phyloP scores from a whole-genome alignment of 805 yeast species.

The baker's yeast (Saccharomyces cerevisiae) region DNA sequence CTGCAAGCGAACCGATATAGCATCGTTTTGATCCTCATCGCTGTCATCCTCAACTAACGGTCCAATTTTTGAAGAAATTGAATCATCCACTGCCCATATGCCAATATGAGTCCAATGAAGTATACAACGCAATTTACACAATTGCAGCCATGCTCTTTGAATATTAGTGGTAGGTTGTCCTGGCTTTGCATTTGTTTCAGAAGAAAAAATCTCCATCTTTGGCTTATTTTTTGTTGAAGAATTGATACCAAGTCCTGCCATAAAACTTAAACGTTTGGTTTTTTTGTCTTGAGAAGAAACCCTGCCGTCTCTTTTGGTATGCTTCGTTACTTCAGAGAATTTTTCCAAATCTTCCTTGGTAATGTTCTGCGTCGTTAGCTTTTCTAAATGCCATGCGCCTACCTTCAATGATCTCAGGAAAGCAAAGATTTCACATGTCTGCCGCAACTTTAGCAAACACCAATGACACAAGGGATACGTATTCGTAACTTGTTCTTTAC shows the following conservation, averaged over 20 bases:
- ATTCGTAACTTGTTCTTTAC: slow-evolving; percentile 21
- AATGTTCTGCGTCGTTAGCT: slow-evolving; percentile 23
- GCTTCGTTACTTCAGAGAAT: slow-evolving; percentile 10
- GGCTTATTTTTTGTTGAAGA: slow-evolving; percentile 9
- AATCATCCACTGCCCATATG: slow-evolving; percentile 50
- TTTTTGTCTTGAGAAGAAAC: slow-evolving; percentile 6
- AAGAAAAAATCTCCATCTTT: slow-evolving; percentile 9
- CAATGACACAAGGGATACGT: slow-evolving; percentile 70
- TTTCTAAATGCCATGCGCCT: slow-evolving; percentile 52
- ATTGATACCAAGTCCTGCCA: slow-evolving; percentile 17
- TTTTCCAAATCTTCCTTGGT: slow-evolving; percentile 11
- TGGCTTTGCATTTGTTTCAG: slow-evolving; percentile 10
- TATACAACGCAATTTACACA: slow-evolving; percentile 56
- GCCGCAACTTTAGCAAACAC: slow-evolving; percentile 72
- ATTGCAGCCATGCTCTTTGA: slow-evolving; percentile 55
- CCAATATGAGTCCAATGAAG: slow-evolving; percentile 83
- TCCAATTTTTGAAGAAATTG: slow-evolving; percentile 19
- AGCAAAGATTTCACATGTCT: slow-evolving; percentile 75
- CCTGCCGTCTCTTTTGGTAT: slow-evolving; percentile 11
- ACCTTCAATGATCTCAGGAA: slow-evolving; percentile 57
- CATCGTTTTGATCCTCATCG: slow-evolving; percentile 1
- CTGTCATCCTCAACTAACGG: slow-evolving; percentile 14
- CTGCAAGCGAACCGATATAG: not conserved
- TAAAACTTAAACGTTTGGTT: slow-evolving; percentile 23
- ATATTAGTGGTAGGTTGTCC: slow-evolving; percentile 30